Conservation (phyloP, 257 asterid species). For the Scutellaria galericulata region DNA sequence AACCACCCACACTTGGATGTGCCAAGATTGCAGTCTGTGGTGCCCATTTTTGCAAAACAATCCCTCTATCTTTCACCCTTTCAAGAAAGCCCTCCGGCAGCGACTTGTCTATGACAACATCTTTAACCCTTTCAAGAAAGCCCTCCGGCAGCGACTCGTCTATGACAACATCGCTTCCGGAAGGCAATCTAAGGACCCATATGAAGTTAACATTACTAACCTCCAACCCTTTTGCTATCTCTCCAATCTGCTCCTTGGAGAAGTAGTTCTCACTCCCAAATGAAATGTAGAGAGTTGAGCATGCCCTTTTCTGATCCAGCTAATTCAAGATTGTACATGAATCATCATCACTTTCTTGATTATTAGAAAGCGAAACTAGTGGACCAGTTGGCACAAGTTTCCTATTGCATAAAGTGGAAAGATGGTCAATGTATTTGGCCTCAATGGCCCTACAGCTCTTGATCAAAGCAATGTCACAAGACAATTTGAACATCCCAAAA, state of each 20-base stretch:
- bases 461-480: slow-evolving; percentile 42
- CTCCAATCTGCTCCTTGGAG: slow-evolving; percentile 42
- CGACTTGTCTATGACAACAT: too few species aligned
- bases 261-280: slow-evolving; percentile 57
- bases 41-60: slow-evolving; percentile 42
- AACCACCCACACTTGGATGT: slow-evolving; percentile 44
- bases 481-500: slow-evolving; percentile 35
- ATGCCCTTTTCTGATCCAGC: slow-evolving; percentile 31
- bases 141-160: too few species aligned
- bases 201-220: slow-evolving; percentile 43
- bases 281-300: slow-evolving; percentile 47
- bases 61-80: slow-evolving; percentile 34
- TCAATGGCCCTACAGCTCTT: slow-evolving; percentile 45
- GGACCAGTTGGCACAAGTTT: slow-evolving; percentile 45
- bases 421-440: slow-evolving; percentile 46
- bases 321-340: slow-evolving; percentile 37
- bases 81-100: slow-evolving; percentile 44
- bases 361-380: slow-evolving; percentile 21
- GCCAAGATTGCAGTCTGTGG: slow-evolving; percentile 44
- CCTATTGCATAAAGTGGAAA: slow-evolving; percentile 36
- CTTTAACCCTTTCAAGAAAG: too few species aligned
- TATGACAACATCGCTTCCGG: slow-evolving; percentile 9
- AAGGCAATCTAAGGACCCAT: slow-evolving; percentile 44
- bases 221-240: slow-evolving; percentile 46
- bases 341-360: background rate